Evolutionary conservation across 2,329 filamentous ascomycete genomes (phyloP), one percentile per base, ranked within the genome.

Genomic region (Pyricularia pennisetigena): DNA sequence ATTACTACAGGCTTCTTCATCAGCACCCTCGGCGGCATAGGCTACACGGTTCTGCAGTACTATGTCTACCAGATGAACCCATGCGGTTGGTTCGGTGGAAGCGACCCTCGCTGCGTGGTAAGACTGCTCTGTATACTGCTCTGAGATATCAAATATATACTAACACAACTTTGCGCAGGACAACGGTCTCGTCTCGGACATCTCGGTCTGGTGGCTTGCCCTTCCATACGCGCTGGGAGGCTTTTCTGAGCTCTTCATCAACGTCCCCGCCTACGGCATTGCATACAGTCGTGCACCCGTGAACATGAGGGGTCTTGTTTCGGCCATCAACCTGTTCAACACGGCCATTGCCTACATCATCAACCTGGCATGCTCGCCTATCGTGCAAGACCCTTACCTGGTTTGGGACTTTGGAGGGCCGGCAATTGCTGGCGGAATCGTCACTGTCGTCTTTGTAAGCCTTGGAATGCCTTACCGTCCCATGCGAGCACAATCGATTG

Each of bases 261-360:
- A 83, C 73, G 82, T 83, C 2, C 81, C 81, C 0, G 82, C 82
- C 1, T 84, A 81, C 73, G 82, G 81, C 69, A 81, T 85, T 69
- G 83, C 83, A 1, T 85, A 88, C 78, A 89, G 88, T 73, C 92
- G 92, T 76, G 89, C 90, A 0, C 90, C 90, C 9, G 84, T 83
- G 74, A 92, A 91, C 78, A 93, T 93, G 90, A 84, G 89, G 4
- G 89, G 87, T 30, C 82, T 92, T 68, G 88, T 93, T 16, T 83
- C 83, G 72, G 85, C 87, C 12, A 82, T 92, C 68, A 62, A 62
- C 84, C 74, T 68, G 79, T 62, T 62, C 24, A 62, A 28, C 59
- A 62, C 59, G 14, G 59, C 59, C 59, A 62, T 62, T 28, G 59
- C 82, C 59, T 82, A 83, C 71, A 74, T 77, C 54, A 78, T 84